Evolutionary conservation across 2,329 filamentous ascomycete species (phyloP).

Genomic region (Pseudogymnoascus sp.): DNA sequence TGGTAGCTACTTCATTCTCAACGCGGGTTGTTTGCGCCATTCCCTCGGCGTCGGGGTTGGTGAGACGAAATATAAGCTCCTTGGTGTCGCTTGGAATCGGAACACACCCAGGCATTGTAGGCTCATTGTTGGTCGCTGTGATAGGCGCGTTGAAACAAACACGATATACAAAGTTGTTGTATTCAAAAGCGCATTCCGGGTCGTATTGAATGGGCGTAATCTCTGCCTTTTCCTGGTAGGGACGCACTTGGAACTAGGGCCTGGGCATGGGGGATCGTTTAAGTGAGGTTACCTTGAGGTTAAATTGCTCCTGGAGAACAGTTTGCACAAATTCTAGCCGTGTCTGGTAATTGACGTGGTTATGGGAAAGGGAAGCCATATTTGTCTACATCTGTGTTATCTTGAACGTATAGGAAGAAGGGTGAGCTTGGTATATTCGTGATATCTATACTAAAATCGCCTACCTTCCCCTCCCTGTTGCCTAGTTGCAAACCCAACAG

Average conservation of each 20-base stretch:
- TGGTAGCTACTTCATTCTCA: slow-evolving; percentile 31
- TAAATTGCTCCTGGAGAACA: slow-evolving; percentile 8
- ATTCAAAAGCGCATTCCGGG: slow-evolving; percentile 28
- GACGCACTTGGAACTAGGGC: neutral
- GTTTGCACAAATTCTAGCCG: slow-evolving; percentile 12
- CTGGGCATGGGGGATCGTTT: neutral
- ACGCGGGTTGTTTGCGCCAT: slow-evolving; percentile 25
- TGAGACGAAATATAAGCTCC: slow-evolving; percentile 30
- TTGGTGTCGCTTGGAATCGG: slow-evolving; percentile 23
- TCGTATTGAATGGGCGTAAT: slow-evolving; percentile 29
- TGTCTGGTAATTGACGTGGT: neutral
- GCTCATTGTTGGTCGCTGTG: neutral
- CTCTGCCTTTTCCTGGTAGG: slow-evolving; percentile 11
- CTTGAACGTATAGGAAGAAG: neutral
- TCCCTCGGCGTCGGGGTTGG: slow-evolving; percentile 28
- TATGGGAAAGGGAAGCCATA: neutral
- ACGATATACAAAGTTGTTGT: slow-evolving; percentile 33
- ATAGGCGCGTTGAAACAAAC: slow-evolving; percentile 13
- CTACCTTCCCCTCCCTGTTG: neutral
- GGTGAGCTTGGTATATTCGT: neutral
- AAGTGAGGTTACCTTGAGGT: slow-evolving; percentile 1
- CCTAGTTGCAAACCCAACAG: neutral
- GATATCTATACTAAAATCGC: neutral
- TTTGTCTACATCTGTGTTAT: neutral
- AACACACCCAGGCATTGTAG: slow-evolving; percentile 22